A percentile compares a stretch with the other conserved stretches of the same genome.
Conservation (phyloP, 208 protist species). For the Trypanosomatidae sp. region DNA sequence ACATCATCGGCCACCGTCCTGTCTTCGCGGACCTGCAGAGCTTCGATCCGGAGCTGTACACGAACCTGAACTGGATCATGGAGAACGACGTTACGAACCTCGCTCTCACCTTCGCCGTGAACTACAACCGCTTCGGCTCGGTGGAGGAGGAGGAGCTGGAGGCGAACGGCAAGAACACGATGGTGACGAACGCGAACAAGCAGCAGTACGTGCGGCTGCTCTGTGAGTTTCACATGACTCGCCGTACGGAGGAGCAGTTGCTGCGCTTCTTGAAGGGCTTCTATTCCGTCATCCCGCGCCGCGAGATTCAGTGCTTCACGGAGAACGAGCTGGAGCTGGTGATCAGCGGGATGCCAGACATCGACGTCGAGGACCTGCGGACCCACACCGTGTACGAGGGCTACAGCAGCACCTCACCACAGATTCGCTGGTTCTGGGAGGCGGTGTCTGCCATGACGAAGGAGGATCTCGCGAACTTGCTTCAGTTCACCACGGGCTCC, state of each 20-base stretch:
- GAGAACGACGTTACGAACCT: conserved; percentile 93
- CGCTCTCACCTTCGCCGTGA: conserved; percentile 93
- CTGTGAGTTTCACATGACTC: conserved; percentile 94
- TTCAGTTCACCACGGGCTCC: conserved; percentile 99
- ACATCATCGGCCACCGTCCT: conserved; percentile 95
- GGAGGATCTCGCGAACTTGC: conserved; percentile 92
- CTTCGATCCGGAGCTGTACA: conserved; percentile 96
- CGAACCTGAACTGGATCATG: conserved; percentile 94
- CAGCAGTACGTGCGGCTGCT: conserved; percentile 96
- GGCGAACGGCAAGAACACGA: conserved; percentile 88
- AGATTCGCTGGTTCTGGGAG: conserved; percentile 98
- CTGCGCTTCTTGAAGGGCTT: conserved; percentile 96
- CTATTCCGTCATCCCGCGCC: conserved; percentile 94
- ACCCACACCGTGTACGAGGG: conserved; percentile 95
- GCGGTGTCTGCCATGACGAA: conserved; percentile 85
- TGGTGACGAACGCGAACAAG: conserved; percentile 97
- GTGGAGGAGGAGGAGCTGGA: conserved; percentile 92
- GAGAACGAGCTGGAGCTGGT: conserved; percentile 98
- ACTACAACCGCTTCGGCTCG: conserved; percentile 95
- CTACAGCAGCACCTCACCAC: conserved; percentile 75
- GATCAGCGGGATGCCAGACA: conserved; percentile 97
- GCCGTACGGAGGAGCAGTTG: conserved; percentile 94
- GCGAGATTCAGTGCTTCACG: conserved; percentile 94
- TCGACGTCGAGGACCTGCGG: conserved; percentile 96
- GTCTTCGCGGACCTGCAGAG: conserved; percentile 96